Evolutionary conservation across 768 basidiomycete species (phyloP).

Genomic region (Lactifluus hygrophoroides): DNA sequence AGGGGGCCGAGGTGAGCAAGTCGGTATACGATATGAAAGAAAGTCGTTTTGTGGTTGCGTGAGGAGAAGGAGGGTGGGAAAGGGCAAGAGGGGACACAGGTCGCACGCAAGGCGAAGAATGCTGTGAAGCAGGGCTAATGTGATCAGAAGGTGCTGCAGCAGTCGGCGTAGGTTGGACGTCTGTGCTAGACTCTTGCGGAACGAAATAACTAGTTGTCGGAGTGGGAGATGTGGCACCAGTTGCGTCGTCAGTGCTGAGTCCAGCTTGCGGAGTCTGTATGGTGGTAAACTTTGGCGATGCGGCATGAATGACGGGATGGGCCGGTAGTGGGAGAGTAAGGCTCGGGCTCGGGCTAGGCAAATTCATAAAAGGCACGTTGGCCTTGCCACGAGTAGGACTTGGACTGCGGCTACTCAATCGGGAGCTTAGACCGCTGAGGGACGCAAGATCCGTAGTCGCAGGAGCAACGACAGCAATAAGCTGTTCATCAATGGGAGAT

Average conservation of each 20-base stretch:
- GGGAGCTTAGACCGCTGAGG: conserved; percentile 53
- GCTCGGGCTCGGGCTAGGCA: conserved; percentile 22
- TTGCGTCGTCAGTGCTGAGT: not conserved
- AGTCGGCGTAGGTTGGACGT: conserved; percentile 21
- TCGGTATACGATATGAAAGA: conserved; percentile 89
- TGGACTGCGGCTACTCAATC: conserved; percentile 56
- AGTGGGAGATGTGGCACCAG: conserved; percentile 20
- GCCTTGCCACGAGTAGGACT: conserved; percentile 43
- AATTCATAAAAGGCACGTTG: conserved; percentile 12
- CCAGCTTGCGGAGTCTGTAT: conserved; percentile 7
- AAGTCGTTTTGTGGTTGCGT: conserved; percentile 52
- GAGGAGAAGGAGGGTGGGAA: conserved; percentile 40
- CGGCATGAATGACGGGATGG: not conserved
- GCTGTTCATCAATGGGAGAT: conserved; percentile 34
- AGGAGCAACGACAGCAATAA: conserved; percentile 58
- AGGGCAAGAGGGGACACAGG: conserved; percentile 24
- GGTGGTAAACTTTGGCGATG: not conserved
- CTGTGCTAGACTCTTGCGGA: conserved; percentile 21
- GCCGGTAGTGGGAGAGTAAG: conserved; percentile 17
- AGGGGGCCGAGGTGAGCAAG: conserved; percentile 69
- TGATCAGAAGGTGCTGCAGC: conserved; percentile 22
- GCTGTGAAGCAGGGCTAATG: conserved; percentile 18
- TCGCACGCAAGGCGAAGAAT: conserved; percentile 19
- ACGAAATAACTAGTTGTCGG: conserved; percentile 26
- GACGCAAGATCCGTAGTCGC: conserved; percentile 28